These are phyloP conservation scores for Saussurea involucrata DNA, from an alignment of 129 eudicot species.

Conservation along the genomic window DNA sequence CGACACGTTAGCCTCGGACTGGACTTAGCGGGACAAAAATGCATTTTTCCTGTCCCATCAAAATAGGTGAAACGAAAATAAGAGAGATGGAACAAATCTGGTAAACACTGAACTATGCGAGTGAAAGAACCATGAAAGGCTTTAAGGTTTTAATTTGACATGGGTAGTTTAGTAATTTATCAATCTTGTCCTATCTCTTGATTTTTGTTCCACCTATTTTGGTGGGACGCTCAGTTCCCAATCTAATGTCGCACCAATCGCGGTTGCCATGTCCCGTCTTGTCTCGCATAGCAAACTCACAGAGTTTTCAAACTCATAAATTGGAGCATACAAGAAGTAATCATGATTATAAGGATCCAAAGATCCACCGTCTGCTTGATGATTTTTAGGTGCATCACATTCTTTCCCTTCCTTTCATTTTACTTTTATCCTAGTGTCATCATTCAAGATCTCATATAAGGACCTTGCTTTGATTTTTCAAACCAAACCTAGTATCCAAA, in stretches of 20 bases:
- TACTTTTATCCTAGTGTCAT: not conserved
- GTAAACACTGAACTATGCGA: no score
- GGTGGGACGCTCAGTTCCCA: no score
- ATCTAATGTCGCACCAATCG: no score
- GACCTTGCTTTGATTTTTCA: not conserved
- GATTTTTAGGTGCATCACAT: not conserved
- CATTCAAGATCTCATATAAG: not conserved
- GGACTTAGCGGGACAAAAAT: not conserved
- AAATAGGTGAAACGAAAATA: not conserved
- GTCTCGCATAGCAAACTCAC: not conserved
- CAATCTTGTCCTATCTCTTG: not conserved
- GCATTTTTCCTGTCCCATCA: not conserved
- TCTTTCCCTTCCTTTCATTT: not conserved
- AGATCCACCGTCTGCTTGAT: not conserved
- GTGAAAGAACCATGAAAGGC: not conserved
- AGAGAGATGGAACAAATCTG: no score
- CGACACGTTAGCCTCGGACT: not conserved
- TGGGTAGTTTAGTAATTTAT: not conserved
- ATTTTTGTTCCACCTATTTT: not conserved
- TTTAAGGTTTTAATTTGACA: not conserved
- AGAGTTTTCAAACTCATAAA: not conserved
- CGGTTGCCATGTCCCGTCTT: not conserved
- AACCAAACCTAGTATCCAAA: not conserved
- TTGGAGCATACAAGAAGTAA: not conserved
- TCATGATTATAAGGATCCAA: not conserved